phyloP scores from a whole-genome alignment of 495 filamentous ascomycete species.

The Aspergillus mulundensis region DNA sequence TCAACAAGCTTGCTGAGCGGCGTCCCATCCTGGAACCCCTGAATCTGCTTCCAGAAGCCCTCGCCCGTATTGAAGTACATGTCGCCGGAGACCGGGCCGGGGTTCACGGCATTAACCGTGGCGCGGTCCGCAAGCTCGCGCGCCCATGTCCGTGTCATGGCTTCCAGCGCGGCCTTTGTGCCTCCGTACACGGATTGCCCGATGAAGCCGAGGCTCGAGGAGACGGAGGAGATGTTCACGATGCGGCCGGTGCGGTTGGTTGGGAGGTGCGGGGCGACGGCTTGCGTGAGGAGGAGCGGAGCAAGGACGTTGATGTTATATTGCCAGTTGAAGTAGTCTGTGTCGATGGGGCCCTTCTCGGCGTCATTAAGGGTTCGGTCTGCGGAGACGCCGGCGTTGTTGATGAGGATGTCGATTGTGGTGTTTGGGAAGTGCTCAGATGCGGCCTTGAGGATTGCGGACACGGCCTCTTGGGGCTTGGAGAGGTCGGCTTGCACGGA shows the following conservation, averaged over 20 bases:
- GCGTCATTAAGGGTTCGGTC: conserved; percentile 59
- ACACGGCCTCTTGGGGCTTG: conserved; percentile 35
- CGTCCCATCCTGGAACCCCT: conserved; percentile 62
- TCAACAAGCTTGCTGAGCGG: conserved; percentile 53
- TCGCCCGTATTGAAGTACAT: conserved; percentile 60
- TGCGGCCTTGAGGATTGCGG: conserved; percentile 32
- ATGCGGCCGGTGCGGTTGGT: conserved; percentile 71
- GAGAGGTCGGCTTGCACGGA: conserved; percentile 56
- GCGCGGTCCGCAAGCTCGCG: conserved; percentile 71
- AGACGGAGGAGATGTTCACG: conserved; percentile 72
- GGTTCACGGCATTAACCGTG: conserved; percentile 87
- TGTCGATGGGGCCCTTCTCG: conserved; percentile 38
- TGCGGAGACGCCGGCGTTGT: conserved; percentile 73
- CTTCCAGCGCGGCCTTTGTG: conserved; percentile 83
- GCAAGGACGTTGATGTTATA: conserved; percentile 85
- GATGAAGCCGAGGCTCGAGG: conserved; percentile 62
- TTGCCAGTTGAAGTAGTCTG: conserved; percentile 61
- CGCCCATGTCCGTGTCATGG: conserved; percentile 90
- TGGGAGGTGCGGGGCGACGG: conserved; percentile 65
- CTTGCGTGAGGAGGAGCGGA: conserved; percentile 75
- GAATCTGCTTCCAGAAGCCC: conserved; percentile 52
- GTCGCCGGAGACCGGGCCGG: conserved; percentile 79
- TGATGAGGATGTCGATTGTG: conserved; percentile 79
- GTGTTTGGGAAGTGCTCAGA: conserved; percentile 48
- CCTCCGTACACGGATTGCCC: conserved; percentile 79